These are phyloP conservation scores for Macrophomina pseudophaseolina DNA, from an alignment of 2,329 filamentous ascomycete genomes.

Conservation along the genomic window DNA sequence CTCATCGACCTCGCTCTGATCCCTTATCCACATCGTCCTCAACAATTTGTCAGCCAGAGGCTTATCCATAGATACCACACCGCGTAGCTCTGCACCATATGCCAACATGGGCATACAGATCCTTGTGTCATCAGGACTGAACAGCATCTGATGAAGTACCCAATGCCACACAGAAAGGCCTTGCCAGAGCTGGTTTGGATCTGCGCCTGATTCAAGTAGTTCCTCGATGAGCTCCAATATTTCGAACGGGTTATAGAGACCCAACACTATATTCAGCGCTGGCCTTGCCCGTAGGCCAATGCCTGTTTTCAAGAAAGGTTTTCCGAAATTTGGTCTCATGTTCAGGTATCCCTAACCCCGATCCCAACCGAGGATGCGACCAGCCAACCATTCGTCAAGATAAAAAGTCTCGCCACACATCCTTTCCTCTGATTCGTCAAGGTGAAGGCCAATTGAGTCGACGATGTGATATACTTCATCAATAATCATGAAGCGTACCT, in stretches of 20 bases:
- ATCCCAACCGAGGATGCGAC: too few relatives aligned
- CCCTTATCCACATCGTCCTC: too few relatives aligned
- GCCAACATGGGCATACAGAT: not conserved
- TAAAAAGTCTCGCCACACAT: too few relatives aligned
- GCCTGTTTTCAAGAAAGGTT: too few relatives aligned
- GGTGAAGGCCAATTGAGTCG: too few relatives aligned
- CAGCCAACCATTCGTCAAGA: too few relatives aligned
- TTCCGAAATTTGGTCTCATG: not conserved
- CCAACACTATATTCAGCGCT: not conserved
- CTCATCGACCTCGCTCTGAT: too few relatives aligned
- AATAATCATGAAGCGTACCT: too few relatives aligned
- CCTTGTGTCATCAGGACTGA: not conserved
- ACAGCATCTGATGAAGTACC: not conserved
- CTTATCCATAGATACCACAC: too few relatives aligned
- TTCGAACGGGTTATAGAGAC: not conserved
- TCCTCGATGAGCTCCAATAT: not conserved
- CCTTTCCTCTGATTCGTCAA: too few relatives aligned
- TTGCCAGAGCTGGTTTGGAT: not conserved
- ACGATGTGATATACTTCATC: too few relatives aligned
- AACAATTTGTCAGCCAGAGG: too few relatives aligned
- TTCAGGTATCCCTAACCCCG: not conserved
- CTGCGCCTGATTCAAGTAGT: not conserved
- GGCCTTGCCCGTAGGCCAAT: not conserved
- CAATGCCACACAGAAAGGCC: not conserved
- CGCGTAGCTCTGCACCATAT: not conserved